phyloP scores from a whole-genome alignment of 2,329 filamentous ascomycete genomes.

The Teratosphaeriaceae sp. region DNA sequence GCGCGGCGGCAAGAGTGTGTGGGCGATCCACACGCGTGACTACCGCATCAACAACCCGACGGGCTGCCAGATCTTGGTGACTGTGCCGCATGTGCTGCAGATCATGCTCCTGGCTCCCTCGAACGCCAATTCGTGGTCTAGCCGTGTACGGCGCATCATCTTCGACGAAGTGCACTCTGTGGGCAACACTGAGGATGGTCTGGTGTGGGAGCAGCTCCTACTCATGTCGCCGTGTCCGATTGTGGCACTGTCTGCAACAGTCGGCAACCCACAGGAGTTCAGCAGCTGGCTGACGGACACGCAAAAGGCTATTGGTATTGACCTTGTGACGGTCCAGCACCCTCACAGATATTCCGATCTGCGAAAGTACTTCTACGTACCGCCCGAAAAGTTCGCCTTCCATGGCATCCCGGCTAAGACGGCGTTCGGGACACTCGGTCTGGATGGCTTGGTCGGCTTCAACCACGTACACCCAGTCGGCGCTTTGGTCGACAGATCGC shows the following conservation, averaged over 20 bases:
- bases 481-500: slow-evolving; percentile 53
- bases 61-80: slow-evolving; percentile 69
- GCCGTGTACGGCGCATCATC: slow-evolving; percentile 65
- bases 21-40: slow-evolving; percentile 72
- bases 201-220: slow-evolving; percentile 73
- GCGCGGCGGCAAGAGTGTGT: slow-evolving; percentile 59
- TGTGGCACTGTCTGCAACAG: slow-evolving; percentile 71
- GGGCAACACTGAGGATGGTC: slow-evolving; percentile 66
- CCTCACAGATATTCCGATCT: slow-evolving; percentile 67
- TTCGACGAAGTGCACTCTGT: slow-evolving; percentile 81
- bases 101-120: slow-evolving; percentile 65
- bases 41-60: slow-evolving; percentile 66
- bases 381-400: slow-evolving; percentile 45
- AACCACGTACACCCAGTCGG: slow-evolving; percentile 60
- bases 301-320: slow-evolving; percentile 56
- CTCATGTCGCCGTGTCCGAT: slow-evolving; percentile 69
- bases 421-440: slow-evolving; percentile 37
- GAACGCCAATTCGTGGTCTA: slow-evolving; percentile 62
- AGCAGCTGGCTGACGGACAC: slow-evolving; percentile 59
- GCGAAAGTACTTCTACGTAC: slow-evolving; percentile 62
- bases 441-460: slow-evolving; percentile 47
- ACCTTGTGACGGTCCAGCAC: slow-evolving; percentile 63
- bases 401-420: slow-evolving; percentile 42
- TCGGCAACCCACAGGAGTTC: slow-evolving; percentile 69
- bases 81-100: slow-evolving; percentile 70